These are phyloP conservation scores for Stereum hirsutum DNA, from an alignment of 1,284 basidiomycete species.

Conservation along the genomic window DNA sequence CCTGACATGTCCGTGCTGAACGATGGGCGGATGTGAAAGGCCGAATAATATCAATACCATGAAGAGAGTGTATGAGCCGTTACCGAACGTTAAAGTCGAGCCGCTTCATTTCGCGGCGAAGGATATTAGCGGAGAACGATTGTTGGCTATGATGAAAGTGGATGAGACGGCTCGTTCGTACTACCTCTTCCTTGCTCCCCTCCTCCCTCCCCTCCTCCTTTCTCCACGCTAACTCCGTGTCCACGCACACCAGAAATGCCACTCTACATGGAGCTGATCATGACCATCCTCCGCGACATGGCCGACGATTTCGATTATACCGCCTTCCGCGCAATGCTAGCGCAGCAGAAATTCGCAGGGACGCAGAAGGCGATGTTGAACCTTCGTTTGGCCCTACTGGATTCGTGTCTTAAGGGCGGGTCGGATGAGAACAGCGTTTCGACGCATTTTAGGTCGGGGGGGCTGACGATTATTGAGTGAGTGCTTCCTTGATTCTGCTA, in stretches of 20 bases:
- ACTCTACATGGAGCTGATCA: constrained; percentile 17
- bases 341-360: constrained; percentile 13
- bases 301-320: constrained; percentile 16
- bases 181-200: no score
- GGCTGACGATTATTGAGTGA: constrained; percentile 19
- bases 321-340: constrained; percentile 12
- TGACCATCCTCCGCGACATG: constrained; percentile 18
- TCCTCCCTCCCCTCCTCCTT: background rate
- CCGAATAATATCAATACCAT: constrained; percentile 17
- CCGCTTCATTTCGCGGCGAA: constrained; percentile 20
- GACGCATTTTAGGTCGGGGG: constrained; percentile 15
- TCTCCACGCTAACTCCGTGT: background rate
- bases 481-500: no score
- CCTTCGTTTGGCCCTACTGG: constrained; percentile 17
- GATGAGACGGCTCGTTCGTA: constrained; percentile 13
- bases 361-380: constrained; percentile 16
- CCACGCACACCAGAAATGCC: constrained; percentile 14
- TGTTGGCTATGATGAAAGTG: constrained; percentile 26
- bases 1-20: background rate
- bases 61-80: constrained; percentile 18
- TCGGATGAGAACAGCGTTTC: constrained; percentile 5
- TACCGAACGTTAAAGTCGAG: constrained; percentile 19
- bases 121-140: constrained; percentile 22
- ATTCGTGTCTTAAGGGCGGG: constrained; percentile 13
- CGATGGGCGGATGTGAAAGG: constrained; percentile 7